Evolutionary conservation across 495 filamentous ascomycete genomes (phyloP), one percentile per base, ranked within the genome.

Genomic region (Penicillium verhagenii): DNA sequence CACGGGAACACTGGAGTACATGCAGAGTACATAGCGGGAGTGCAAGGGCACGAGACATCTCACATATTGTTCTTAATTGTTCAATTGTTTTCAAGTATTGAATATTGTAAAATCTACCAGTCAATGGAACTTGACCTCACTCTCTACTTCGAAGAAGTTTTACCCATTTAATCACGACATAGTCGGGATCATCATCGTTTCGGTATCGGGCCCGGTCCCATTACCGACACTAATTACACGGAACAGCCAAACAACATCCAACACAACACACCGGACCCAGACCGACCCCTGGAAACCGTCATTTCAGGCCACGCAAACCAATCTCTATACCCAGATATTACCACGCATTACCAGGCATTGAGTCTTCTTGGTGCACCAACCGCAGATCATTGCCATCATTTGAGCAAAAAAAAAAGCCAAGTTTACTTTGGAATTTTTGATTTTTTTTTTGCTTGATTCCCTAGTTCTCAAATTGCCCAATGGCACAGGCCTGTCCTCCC

Each of bases 401-500:
- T 45, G 21, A 10, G 6, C 18, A 43, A 23, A 25, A 25, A 45
- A 7, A 4, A 14, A 4, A n/a, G n/a, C n/a, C 19, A 6, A 39
- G 19, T 39, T 39, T 39, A 13, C 19, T 4, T 25, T 23, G 8
- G 23, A 21, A 16, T 26, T 45, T 25, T 23, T 24, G 23, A 43
- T 43, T 43, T 43, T 43, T 43, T 8, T 25, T 45, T 45, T 45
- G 14, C 21, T 26, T 25, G 33, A n/a, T 35, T 25, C 14, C 23
- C 23, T 26, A 5, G 16, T 43, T 8, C 28, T 40, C 54, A 67
- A 57, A 21, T n/a, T 29, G 45, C 31, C 56, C 56, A 67, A 65
- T 67, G 61, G 52, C 58, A 54, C 49, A 55, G 55, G 56, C 44
- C 49, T 56, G 57, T 59, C 60, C 60, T 70, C 69, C 67, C 59